Evolutionary conservation across 2,329 filamentous ascomycete species (phyloP).

Genomic region (Venturia pyrina): DNA sequence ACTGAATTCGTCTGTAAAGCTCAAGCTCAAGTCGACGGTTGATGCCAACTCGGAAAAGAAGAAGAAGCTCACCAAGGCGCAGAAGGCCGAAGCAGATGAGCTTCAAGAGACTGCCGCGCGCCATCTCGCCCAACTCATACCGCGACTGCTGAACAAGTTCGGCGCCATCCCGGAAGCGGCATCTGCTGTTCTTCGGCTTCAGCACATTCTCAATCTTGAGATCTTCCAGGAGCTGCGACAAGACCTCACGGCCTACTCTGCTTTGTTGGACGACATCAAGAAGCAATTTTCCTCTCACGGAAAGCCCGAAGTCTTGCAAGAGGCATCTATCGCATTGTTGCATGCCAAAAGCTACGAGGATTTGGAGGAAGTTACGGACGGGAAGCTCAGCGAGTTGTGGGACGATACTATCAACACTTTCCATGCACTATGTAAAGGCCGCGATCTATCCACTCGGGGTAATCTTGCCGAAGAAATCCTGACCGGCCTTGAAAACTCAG

Average conservation of each 20-base stretch:
- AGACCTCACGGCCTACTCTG: slow-evolving; percentile 68
- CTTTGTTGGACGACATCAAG: slow-evolving; percentile 80
- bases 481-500: slow-evolving; percentile 59
- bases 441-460: slow-evolving; percentile 61
- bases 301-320: slow-evolving; percentile 71
- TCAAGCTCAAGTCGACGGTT: slow-evolving; percentile 54
- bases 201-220: slow-evolving; percentile 77
- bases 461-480: slow-evolving; percentile 57
- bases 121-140: slow-evolving; percentile 68
- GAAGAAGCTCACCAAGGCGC: slow-evolving; percentile 43
- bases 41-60: slow-evolving; percentile 51
- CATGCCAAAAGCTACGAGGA: slow-evolving; percentile 83
- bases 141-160: slow-evolving; percentile 82
- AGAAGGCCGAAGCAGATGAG: slow-evolving; percentile 50
- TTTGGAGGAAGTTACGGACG: slow-evolving; percentile 73
- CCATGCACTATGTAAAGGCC: slow-evolving; percentile 56
- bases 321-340: slow-evolving; percentile 72
- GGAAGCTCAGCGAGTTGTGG: slow-evolving; percentile 74
- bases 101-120: slow-evolving; percentile 70
- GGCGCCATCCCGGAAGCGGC: slow-evolving; percentile 82
- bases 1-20: slow-evolving; percentile 70
- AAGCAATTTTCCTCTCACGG: slow-evolving; percentile 92
- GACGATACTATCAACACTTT: slow-evolving; percentile 70
- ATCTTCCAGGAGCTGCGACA: slow-evolving; percentile 83
- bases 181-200: slow-evolving; percentile 72